These are phyloP conservation scores for Metarhizium humberi DNA, from an alignment of 2,329 filamentous ascomycete species.

Conservation along the genomic window DNA sequence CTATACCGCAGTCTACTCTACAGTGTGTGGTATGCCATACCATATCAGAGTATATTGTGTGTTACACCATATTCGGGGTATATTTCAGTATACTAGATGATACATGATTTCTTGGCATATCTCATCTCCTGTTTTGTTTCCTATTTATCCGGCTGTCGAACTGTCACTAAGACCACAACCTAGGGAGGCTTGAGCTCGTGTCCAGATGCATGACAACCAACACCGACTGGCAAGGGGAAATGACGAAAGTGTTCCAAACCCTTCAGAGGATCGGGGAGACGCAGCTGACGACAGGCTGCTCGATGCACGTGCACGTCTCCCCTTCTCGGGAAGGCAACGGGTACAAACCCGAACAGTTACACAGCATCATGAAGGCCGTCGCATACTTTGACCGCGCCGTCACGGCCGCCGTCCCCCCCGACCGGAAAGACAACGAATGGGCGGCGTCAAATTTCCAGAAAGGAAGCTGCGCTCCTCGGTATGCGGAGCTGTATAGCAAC, in stretches of 20 bases:
- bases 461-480: neutral
- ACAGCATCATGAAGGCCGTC: neutral
- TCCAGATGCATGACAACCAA: neutral
- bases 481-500: neutral
- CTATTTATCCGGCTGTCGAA: neutral
- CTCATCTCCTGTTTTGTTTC: too few species aligned
- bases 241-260: neutral
- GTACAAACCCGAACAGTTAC: neutral
- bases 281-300: neutral
- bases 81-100: too few species aligned
- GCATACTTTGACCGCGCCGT: neutral
- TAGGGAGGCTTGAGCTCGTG: neutral
- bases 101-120: too few species aligned
- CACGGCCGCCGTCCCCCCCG: neutral
- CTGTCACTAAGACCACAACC: neutral
- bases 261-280: neutral
- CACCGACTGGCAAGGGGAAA: neutral
- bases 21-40: too few species aligned
- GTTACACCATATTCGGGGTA: too few species aligned
- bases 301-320: neutral
- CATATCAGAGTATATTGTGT: too few species aligned
- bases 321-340: neutral
- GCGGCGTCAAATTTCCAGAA: neutral
- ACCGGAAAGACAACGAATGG: neutral
- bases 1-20: too few species aligned